A percentile compares a stretch with the other conserved stretches of the same genome.
Evolutionary conservation across 495 filamentous ascomycete genomes (phyloP).

Genomic region (Penicillium psychrofluorescens): DNA sequence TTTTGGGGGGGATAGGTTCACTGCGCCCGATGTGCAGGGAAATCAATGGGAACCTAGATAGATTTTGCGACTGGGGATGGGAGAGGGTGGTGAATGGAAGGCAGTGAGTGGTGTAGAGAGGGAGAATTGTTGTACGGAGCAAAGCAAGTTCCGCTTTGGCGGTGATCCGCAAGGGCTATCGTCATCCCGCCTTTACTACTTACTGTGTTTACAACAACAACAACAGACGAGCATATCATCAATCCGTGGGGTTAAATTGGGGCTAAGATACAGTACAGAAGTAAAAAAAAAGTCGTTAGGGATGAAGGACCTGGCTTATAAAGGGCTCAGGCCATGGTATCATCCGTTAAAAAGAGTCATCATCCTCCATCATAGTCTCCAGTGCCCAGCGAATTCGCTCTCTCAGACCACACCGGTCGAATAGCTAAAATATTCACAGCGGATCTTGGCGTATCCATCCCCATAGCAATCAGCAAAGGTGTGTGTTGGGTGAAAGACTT

Average conservation of each 20-base stretch:
- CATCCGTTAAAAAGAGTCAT: conserved; percentile 14
- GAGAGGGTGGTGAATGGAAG: conserved; percentile 1
- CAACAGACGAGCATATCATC: conserved; percentile 7
- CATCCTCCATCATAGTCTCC: conserved; percentile 6
- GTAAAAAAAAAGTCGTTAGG: conserved; percentile 36
- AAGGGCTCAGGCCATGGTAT: conserved; percentile 16
- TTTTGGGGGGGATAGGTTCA: background rate
- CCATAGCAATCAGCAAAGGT: conserved; percentile 9
- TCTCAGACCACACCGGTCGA: background rate
- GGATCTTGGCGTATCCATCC: background rate
- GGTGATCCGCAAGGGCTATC: conserved; percentile 23
- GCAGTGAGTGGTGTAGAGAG: background rate
- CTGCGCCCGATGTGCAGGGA: background rate
- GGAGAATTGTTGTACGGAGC: background rate
- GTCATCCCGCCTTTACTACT: conserved; percentile 8
- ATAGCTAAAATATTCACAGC: conserved; percentile 12
- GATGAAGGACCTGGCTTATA: conserved; percentile 17
- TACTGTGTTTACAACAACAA: too few species aligned
- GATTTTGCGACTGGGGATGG: background rate
- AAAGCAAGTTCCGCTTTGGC: conserved; percentile 1
- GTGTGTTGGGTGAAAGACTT: conserved; percentile 17
- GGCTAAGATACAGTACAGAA: conserved; percentile 44
- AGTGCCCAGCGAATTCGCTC: background rate
- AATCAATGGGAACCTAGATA: background rate
- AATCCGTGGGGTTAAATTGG: conserved; percentile 32